Conservation (phyloP, 495 filamentous ascomycete species). For the Bacidia gigantensis region DNA sequence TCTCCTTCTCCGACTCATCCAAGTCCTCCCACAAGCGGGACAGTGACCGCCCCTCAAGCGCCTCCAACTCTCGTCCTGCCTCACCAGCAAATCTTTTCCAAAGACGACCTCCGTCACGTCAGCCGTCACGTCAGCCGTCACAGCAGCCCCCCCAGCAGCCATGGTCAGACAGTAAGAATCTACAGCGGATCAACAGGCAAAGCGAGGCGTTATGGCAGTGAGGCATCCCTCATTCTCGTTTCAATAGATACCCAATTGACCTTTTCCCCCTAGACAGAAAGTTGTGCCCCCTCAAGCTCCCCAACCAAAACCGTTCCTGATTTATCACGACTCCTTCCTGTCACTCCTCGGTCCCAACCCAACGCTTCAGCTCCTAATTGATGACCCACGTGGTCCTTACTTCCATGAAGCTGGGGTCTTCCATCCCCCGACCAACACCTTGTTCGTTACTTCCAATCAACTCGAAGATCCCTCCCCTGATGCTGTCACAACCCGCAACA, state of each 20-base stretch:
- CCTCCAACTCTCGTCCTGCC: conserved; percentile 13
- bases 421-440: conserved; percentile 28
- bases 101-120: conserved; percentile 7
- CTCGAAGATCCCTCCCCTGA: conserved; percentile 17
- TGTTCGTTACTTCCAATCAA: conserved; percentile 46
- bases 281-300: conserved; percentile 14
- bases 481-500: conserved; percentile 22
- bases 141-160: too few species aligned
- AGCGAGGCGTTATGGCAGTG: conserved; percentile 19
- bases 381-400: conserved; percentile 27
- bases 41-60: conserved; percentile 17
- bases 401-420: conserved; percentile 53
- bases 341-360: conserved; percentile 23
- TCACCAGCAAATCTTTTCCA: conserved; percentile 12
- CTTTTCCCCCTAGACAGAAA: conserved; percentile 4
- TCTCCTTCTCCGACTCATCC: conserved; percentile 20
- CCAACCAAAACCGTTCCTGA: conserved; percentile 19
- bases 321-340: conserved; percentile 25
- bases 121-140: too few species aligned
- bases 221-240: neutral
- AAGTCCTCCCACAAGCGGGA: conserved; percentile 14
- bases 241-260: neutral
- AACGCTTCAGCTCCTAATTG: conserved; percentile 21
- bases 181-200: conserved; percentile 17
- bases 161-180: conserved; percentile 13